These are phyloP conservation scores for Patellifolia procumbens DNA, from an alignment of 179 eudicot genomes.

Conservation along the genomic window DNA sequence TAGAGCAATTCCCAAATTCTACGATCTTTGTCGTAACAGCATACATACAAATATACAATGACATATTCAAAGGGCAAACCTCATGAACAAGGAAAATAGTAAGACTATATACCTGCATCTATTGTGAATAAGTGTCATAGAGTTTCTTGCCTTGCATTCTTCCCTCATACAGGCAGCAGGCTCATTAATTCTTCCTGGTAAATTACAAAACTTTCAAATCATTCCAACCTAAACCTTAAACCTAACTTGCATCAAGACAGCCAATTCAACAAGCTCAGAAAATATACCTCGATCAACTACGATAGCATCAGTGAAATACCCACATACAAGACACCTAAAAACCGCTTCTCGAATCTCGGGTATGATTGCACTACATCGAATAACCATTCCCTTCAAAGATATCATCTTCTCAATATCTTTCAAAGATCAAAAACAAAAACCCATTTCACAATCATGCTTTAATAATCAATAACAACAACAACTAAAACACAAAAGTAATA, in stretches of 20 bases:
- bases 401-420: conserved; percentile 98
- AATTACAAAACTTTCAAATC: conserved; percentile 11
- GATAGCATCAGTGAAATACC: conserved; percentile 74
- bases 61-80: neutral
- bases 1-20: neutral
- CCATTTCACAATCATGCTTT: conserved; percentile 3
- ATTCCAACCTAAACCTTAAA: neutral
- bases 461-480: neutral
- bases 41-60: neutral
- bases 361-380: conserved; percentile 84
- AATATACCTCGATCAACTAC: conserved; percentile 85
- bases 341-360: conserved; percentile 95
- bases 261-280: neutral
- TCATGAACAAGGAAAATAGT: neutral
- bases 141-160: conserved; percentile 83
- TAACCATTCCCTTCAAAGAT: conserved; percentile 91
- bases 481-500: neutral
- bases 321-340: conserved; percentile 93
- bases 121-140: conserved; percentile 92
- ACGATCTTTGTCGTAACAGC: neutral
- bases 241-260: neutral
- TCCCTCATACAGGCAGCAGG: conserved; percentile 73
- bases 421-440: conserved; percentile 18
- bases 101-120: conserved; percentile 71
- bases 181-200: conserved; percentile 78